Evolutionary conservation across 2,329 filamentous ascomycete species (phyloP), one percentile per base, ranked within the genome.

Genomic region (Colletotrichum cordylinicola): DNA sequence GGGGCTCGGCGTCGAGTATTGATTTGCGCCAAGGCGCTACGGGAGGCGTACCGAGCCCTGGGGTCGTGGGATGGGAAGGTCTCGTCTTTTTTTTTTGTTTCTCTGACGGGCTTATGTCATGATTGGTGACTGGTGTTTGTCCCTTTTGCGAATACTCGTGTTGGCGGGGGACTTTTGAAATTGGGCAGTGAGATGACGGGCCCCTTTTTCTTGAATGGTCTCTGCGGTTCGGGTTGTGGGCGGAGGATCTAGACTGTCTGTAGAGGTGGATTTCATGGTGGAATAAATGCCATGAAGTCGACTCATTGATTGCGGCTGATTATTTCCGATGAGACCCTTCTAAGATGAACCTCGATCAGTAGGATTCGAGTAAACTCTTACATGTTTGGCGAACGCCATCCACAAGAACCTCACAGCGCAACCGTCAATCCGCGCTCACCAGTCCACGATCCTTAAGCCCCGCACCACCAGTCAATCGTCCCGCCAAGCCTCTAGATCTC

Each of bases 1-100:
- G 18, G 5, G 31, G 43, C n/a, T 62, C 27, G 35, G 9, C 52
- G 70, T 72, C 62, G 70, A 37, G 48, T n/a, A 48, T 72, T 35
- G 27, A 69, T 55, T 52, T 55, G 65, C 27, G 70, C 65, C 70
- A 73, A 73, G 70, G 31, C 70, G 55, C 70, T 73, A 69, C 24
- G 43, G 48, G 18, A 24, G 29, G 18, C 55, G 13, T 15, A 16
- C 39, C 9, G 29, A 29, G 21, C 10, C 8, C 56, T 31, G 13
- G 2, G n/a, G 2, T 58, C 15, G n/a, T 12, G 43, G 43, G 15
- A 33, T 24, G 21, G 65, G 65, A 58, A 67, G 12, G 48, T 58
- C 43, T 71, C 68, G 61, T 37, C 68, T 70, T 55, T 43, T 43
- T 21, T 43, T 43, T 21, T 48, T 43, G 18, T 21, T 43, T 43